Base-by-base conservation (phyloP, 2,329 filamentous ascomycete species). In the Colletotrichum cuscutae region DNA sequence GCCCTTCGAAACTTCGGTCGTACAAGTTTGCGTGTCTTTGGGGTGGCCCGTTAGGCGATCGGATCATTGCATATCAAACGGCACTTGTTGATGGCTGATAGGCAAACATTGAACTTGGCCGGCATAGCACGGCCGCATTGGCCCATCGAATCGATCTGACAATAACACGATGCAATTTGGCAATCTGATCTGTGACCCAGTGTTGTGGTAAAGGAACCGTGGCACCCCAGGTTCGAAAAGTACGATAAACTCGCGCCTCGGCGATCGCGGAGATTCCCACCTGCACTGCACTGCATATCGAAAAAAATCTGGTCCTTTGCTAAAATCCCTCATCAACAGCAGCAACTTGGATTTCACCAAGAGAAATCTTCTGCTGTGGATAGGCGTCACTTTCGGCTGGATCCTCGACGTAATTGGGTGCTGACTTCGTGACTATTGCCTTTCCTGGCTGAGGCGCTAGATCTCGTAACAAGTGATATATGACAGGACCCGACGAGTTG, bases 391-490 rank as follows among this genome's bases (percentile, higher is more conserved):
- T 49, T 11, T 60, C 32, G 64, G 26, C 64, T 19, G 19, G 15
- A 12, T 28, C 53, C 53, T 22, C 65, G 42, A 53, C 59, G 58
- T 68, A 32, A 69, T 58, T 68, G 53, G 52, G 42, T 53, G 30
- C 13, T 53, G 35, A 22, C 35, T 56, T 72, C 70, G 65, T 72
- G 59, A 70, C 66, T 49, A 72, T 70, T 72, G 60, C 70, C 59
- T 49, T 60, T 72, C 52, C 46, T 61, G 65, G 70, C 65, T 53
- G 53, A 69, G 42, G 42, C 66, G 49, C 65, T 72, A 56, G 59
- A 72, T 72, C 70, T 63, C 30, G 9, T 15, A 56, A 24, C 24
- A 72, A 65, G 54, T 70, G 70, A 72, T 65, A 64, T 57, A 58
- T 70, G 70, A 72, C 60, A 56, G 32, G 49, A 37, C 42, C 13